Evolutionary conservation across 2,329 filamentous ascomycete genomes (phyloP), one percentile per base, ranked within the genome.

Genomic region (Neurospora crassa): DNA sequence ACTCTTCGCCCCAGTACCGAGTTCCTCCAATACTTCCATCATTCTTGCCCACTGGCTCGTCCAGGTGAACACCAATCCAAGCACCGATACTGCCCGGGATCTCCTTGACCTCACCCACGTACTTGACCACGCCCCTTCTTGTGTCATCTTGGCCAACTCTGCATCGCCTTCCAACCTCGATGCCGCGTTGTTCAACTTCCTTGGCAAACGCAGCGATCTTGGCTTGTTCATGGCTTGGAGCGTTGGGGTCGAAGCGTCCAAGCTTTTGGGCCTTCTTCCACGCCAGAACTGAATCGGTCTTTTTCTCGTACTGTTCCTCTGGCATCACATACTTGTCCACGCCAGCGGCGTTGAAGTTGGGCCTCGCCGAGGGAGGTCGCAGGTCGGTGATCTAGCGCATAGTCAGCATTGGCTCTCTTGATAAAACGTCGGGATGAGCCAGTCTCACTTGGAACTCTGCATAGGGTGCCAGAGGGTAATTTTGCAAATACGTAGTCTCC

Each of bases 231-330:
- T 91, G 87, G 72, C 85, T 88, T 20, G 92, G 89, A 8, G 94
- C 93, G 76, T 91, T 86, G 14, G 96, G 96, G 79, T 98, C 93
- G 82, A 99, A 99, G 43, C 96, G 92, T 69, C 96, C 96, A n/a
- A 98, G 88, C 80, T 96, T 94, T 81, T 97, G 90, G n/a, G 89
- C 84, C 83, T 92, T 95, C 83, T 99, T 99, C 94, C 94, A 98
- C 6, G 94, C 92, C 34, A 97, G 87, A 16, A 99, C 96, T 3
- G 92, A 95, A 81, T 97, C 93, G 63, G 89, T 85, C 78, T 94
- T 93, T 78, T 89, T 89, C 79, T 94, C 93, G 82, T 99, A 99
- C 78, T 94, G 91, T 68, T 90, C 87, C 69, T 87, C 85, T n/a
- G 94, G 92, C 86, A 99, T 91, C 74, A 91, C 89, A 80, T 96